Evolutionary conservation across 2,329 filamentous ascomycete genomes (phyloP), one percentile per base, ranked within the genome.

Genomic region (Cytospora piceae): DNA sequence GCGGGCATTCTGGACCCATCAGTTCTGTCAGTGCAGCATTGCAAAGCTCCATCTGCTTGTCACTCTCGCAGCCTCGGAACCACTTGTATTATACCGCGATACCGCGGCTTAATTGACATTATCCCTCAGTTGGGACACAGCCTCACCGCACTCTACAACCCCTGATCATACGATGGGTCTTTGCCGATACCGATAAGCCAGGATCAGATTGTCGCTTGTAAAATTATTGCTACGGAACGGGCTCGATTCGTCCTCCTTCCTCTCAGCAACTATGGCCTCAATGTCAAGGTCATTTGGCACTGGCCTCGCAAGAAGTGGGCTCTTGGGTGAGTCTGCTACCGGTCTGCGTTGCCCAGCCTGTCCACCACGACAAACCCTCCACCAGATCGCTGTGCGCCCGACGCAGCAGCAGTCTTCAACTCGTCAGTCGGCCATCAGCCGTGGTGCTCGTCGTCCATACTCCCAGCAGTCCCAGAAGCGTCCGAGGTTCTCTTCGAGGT

Each of bases 401-500:
- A 61, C 56, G 24, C 57, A 58, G 32, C 57, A 58, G 31, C 17
- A 70, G 64, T 63, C 71, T 67, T 60, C 69, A 69, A 58, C 32
- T 53, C 71, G 70, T 58, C 71, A 69, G 22, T 72, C 70, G 62
- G 67, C 69, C 52, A 52, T 72, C 57, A 69, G 71, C 24, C 54
- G 31, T 34, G 56, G 59, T 52, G 61, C 55, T 7, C 72, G 74
- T 29, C 77, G 74, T 37, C 69, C 71, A 57, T 78, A 76, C 63
- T 81, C 81, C 58, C 79, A 79, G 64, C 74, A 77, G 65, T 77
- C 81, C 52, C 79, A 80, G 63, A 79, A 79, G 68, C 76, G 80
- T 68, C 81, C 79, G 46, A 79, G 79, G 65, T 85, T 86, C 75
- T 81, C 83, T 34, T 81, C 83, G 58, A 81, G 82, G 32, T 77